Conservation (phyloP, 345 rosid species). For the Arabidopsis thaliana region DNA sequence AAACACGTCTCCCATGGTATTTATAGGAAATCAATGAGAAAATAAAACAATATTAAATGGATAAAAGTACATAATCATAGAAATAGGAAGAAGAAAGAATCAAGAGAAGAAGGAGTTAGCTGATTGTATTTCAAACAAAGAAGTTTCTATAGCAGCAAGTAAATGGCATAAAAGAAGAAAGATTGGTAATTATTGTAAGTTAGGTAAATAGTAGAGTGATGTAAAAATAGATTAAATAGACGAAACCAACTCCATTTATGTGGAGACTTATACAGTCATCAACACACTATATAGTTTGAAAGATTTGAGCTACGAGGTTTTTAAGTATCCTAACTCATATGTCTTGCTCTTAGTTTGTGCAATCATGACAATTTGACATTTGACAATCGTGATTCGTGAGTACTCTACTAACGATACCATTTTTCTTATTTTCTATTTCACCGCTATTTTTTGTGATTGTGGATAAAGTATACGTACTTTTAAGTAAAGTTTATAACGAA, state of each 20-base stretch:
- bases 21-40: neutral
- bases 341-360: neutral
- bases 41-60: neutral
- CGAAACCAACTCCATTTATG: neutral
- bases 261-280: neutral
- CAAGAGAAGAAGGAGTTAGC: neutral
- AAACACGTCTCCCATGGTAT: conserved; percentile 17
- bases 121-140: neutral
- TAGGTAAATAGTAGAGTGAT: neutral
- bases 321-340: neutral
- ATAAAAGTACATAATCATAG: neutral
- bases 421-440: neutral
- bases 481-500: neutral
- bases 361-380: neutral
- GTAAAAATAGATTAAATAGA: neutral
- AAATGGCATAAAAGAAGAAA: neutral
- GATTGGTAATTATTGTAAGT: neutral
- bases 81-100: neutral
- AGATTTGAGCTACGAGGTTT: neutral
- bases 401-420: neutral
- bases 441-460: no score
- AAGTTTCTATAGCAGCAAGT: neutral
- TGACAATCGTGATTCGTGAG: neutral
- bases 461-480: neutral
- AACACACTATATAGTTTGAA: neutral